Evolutionary conservation across 1,139 yeast genomes (phyloP), one percentile per base, ranked within the genome.

Genomic region (Blastobotrys indianensis): DNA sequence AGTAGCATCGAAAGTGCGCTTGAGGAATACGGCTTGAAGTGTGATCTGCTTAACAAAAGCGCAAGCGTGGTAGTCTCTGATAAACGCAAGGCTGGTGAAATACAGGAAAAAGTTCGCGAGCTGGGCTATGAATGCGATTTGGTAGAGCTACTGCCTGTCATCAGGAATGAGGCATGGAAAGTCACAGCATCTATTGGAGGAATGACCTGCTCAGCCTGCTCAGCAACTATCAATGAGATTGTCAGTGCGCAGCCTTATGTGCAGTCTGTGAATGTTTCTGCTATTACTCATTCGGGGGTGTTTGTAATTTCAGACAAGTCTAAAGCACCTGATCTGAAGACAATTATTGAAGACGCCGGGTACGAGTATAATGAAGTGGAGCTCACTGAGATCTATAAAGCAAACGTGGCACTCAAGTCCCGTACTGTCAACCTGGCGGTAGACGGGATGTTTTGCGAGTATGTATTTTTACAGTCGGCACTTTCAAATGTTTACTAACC

Each of bases 201-300:
- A 3, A 82, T 84, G 64, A 79, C 88, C 0, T 84, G 92, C 65
- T 79, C 85, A 4, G 78, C 87, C 0, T 84, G 94, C 61, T 78
- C 79, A 1, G 71, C 71, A 41, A 68, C 87, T 0, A 77, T 84
- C 30, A 64, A 67, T 8, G 63, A 70, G 15, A 76, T 80, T 0
- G 75, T 78, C 1, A 58, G 68, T 4, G 74, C 70, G 5, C 63
- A 81, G 33, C 76, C 79, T 0, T 80, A 76, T 60, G 74, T 83
- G 2, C 63, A 72, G 12, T 79, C 76, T 28, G 68, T 72, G 32
- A 76, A 76, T 9, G 70, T 84, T 33, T 79, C 77, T 52, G 69
- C 76, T 1, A 75, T 84, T 13, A 73, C 80, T 9, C 82, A 82
- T 55, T 67, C 78, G 1, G 92, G 82, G 1, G 67, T 73, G 12